phyloP scores from a whole-genome alignment of 1,284 basidiomycete species.

The Rhodotorula glutinis region DNA sequence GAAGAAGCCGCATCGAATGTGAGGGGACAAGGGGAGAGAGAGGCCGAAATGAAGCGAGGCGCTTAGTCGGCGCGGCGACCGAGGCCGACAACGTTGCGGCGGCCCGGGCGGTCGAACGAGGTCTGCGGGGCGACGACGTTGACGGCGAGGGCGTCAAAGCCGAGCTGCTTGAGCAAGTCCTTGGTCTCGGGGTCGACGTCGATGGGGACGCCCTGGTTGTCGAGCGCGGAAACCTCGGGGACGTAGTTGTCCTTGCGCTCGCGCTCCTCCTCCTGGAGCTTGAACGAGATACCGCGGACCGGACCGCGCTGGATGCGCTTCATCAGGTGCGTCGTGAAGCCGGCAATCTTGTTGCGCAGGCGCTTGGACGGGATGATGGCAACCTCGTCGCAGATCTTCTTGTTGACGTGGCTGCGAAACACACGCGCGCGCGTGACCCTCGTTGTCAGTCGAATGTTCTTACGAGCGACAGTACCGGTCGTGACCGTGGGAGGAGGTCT shows the following conservation, averaged over 20 bases:
- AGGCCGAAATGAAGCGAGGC: not conserved
- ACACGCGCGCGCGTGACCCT: not conserved
- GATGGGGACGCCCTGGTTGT: constrained; percentile 66
- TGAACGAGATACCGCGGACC: constrained; percentile 99
- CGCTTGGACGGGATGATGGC: constrained; percentile 98
- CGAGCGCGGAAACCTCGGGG: constrained; percentile 90
- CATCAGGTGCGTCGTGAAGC: constrained; percentile 99
- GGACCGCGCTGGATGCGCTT: constrained; percentile 99
- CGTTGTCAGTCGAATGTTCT: not conserved
- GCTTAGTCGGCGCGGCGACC: constrained; percentile 30
- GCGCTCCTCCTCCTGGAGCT: constrained; percentile 99
- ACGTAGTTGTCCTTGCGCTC: constrained; percentile 99
- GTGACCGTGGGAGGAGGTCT: constrained; percentile 38
- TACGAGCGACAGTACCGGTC: too few species aligned
- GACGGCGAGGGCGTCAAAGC: constrained; percentile 83
- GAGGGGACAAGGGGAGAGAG: too few species aligned
- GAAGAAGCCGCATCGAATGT: too few species aligned
- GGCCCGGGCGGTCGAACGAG: constrained; percentile 33
- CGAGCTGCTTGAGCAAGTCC: constrained; percentile 80
- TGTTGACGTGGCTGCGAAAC: constrained; percentile 70
- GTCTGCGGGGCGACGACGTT: constrained; percentile 65
- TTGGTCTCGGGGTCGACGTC: constrained; percentile 90
- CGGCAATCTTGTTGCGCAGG: constrained; percentile 98
- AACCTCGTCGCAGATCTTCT: constrained; percentile 95
- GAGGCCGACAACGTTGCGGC: constrained; percentile 37